Base-by-base conservation (phyloP, 768 basidiomycete genomes). In the Strobilomyces dryophilus region DNA sequence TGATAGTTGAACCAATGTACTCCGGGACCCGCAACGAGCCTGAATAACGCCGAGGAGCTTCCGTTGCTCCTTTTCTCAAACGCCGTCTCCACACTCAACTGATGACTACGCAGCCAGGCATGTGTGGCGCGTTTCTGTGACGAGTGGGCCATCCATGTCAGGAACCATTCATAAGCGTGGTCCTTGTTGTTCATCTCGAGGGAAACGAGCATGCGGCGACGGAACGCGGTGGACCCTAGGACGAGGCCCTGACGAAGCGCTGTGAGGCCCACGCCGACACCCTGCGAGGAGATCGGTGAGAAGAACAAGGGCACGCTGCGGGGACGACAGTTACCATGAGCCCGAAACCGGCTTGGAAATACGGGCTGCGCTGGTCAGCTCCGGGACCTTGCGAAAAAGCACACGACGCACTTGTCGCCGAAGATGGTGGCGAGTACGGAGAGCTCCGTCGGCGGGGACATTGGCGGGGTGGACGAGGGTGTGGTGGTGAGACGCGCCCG, bases 141-240 rank as follows among this genome's bases (percentile, higher is more conserved):
- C 2, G 70, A 56, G 29, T 80, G 79, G 8, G 93, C 83, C 89
- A 98, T 91, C 95, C 97, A 99, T 46, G 87, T 76, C 39, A 99
- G 82, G 70, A 98, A 95, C 94, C 97, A 98, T 43, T 92, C 88
- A 69, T 98, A 98, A 9, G 95, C 78, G 35, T 81, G 87, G 70
- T 99, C 97, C 65, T 92, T 94, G 66, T 94, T 95, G 56, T 90
- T 92, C 61, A 99, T 92, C 73, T 99, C 97, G 48, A 98, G 81
- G 14, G 92, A 87, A 35, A 98, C 94, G 48, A 98, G 85, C 76
- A 99, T 80, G 37, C 95, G 84, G 31, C 97, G 79, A 45, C 88
- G 92, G 48, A 95, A 83, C 37, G 89, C 79, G 8, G 80, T 83
- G 6, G 87, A 80, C 26, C 84, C 88, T 18, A 89, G 71, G 7